These are phyloP conservation scores for Jamesozyma piceae DNA, from an alignment of 805 yeast genomes.

Conservation along the genomic window DNA sequence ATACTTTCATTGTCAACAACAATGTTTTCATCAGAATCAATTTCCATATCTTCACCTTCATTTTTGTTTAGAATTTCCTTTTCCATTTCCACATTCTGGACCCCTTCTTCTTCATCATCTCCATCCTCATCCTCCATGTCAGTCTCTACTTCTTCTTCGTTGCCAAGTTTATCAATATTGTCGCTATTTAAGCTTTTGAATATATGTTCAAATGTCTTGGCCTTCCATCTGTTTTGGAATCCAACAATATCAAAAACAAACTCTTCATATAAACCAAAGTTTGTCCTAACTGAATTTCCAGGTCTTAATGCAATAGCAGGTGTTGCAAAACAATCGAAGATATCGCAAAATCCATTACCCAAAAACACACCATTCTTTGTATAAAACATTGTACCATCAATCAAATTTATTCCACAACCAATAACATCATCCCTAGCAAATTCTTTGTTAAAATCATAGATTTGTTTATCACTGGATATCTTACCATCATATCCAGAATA, in stretches of 20 bases:
- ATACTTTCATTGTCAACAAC: neutral
- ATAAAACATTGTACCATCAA: conserved; percentile 53
- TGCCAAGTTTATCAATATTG: neutral
- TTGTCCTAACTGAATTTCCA: conserved; percentile 29
- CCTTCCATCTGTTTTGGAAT: conserved; percentile 41
- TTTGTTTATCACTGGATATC: conserved; percentile 18
- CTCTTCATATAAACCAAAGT: conserved; percentile 39
- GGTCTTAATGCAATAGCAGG: conserved; percentile 39
- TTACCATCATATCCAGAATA: conserved; percentile 27
- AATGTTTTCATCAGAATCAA: conserved; percentile 2
- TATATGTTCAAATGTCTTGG: conserved; percentile 26
- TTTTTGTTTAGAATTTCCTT: neutral
- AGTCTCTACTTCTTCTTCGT: conserved; percentile 6
- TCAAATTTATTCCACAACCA: conserved; percentile 78
- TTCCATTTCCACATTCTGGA: neutral
- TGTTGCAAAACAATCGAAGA: conserved; percentile 33
- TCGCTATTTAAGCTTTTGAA: conserved; percentile 26
- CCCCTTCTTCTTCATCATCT: conserved; percentile 7
- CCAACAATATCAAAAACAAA: conserved; percentile 54
- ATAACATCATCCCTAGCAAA: conserved; percentile 55
- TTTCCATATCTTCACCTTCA: conserved; percentile 1
- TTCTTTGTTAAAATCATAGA: conserved; percentile 16
- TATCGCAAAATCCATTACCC: conserved; percentile 45
- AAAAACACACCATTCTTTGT: conserved; percentile 71
- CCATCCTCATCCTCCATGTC: conserved; percentile 22